Conservation (phyloP, 2,329 filamentous ascomycete genomes). For the Fonsecaea pugnacius region DNA sequence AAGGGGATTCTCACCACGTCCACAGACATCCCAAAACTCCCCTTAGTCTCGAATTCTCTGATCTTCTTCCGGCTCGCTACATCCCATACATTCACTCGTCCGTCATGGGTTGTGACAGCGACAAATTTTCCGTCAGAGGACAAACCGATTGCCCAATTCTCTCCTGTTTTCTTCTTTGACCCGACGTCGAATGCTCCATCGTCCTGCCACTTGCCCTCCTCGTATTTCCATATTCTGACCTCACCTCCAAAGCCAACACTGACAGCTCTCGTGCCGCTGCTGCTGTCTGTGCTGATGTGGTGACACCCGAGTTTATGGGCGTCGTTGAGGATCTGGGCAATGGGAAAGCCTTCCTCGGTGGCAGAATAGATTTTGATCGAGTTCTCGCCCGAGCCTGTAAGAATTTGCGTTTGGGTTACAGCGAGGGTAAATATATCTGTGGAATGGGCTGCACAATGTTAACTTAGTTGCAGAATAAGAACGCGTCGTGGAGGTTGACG, state of each 20-base stretch:
- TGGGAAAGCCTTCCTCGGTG: constrained; percentile 72
- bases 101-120: constrained; percentile 85
- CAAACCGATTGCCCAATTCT: constrained; percentile 85
- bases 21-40: constrained; percentile 87
- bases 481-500: constrained; percentile 38
- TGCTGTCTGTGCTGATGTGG: constrained; percentile 72
- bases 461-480: constrained; percentile 29
- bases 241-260: constrained; percentile 90
- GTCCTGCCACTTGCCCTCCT: constrained; percentile 60
- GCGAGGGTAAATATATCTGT: constrained; percentile 85
- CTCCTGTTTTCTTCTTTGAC: constrained; percentile 62
- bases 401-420: constrained; percentile 70
- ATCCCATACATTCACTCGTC: constrained; percentile 88
- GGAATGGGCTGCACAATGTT: constrained; percentile 67
- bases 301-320: constrained; percentile 91
- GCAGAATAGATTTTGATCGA: constrained; percentile 81
- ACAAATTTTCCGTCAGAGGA: constrained; percentile 82
- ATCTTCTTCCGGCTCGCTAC: constrained; percentile 65
- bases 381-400: constrained; percentile 85
- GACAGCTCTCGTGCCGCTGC: constrained; percentile 71
- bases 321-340: constrained; percentile 76
- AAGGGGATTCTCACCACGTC: constrained; percentile 64
- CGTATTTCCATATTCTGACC: constrained; percentile 76
- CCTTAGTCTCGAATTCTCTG: constrained; percentile 85
- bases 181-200: constrained; percentile 48